Conservation (phyloP, 805 yeast genomes). For the Kodamaea leandrae region DNA sequence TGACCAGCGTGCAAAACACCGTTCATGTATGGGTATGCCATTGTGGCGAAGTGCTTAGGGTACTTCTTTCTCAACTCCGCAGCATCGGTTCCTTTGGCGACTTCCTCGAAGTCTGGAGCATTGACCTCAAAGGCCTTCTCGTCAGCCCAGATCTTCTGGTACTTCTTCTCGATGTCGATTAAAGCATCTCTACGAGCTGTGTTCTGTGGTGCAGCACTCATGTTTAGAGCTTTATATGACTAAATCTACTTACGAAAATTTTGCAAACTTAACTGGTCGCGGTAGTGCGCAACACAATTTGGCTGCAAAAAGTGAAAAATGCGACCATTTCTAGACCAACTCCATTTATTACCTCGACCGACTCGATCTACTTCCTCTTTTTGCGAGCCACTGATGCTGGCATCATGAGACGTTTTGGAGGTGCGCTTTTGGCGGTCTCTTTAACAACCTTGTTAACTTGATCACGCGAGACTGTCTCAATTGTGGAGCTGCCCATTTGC, state of each 20-base stretch:
- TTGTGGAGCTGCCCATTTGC: constrained; percentile 30
- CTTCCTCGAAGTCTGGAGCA: constrained; percentile 77
- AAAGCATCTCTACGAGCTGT: constrained; percentile 95
- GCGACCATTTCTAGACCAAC: not conserved
- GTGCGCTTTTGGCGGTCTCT: not conserved
- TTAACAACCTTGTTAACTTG: constrained; percentile 2
- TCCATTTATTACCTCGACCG: not conserved
- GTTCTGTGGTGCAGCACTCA: constrained; percentile 49
- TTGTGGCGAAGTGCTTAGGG: constrained; percentile 87
- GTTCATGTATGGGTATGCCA: constrained; percentile 99
- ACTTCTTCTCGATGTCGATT: constrained; percentile 82
- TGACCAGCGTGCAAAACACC: constrained; percentile 99
- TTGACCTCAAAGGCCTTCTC: constrained; percentile 83
- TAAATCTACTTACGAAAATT: constrained; percentile 6
- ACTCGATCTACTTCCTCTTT: constrained; percentile 6
- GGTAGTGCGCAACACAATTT: constrained; percentile 5
- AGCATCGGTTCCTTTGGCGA: constrained; percentile 33
- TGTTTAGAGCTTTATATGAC: constrained; percentile 6
- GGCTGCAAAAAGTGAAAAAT: constrained; percentile 2
- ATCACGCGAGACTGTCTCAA: constrained; percentile 15
- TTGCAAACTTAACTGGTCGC: not conserved
- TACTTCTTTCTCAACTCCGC: constrained; percentile 74
- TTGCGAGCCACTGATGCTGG: constrained; percentile 12
- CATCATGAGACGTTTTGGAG: constrained; percentile 10
- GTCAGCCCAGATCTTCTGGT: constrained; percentile 83